Conservation (phyloP, 257 asterid species). For the Sherardia arvensis region DNA sequence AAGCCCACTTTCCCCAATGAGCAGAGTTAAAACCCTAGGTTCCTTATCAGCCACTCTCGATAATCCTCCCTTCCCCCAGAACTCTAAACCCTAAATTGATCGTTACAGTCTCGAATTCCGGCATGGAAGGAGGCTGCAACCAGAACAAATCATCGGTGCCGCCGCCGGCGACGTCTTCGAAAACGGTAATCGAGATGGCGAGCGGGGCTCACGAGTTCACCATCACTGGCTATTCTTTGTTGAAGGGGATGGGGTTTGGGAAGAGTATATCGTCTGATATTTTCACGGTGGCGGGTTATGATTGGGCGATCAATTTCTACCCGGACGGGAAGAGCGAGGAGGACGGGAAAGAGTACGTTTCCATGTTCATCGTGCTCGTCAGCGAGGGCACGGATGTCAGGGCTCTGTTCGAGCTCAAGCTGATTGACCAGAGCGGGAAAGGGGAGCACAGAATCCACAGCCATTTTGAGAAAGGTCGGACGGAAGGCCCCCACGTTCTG, state of each 20-base stretch:
- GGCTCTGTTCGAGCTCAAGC: slow-evolving; percentile 84
- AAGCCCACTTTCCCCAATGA: slow-evolving; percentile 11
- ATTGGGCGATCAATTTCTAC: slow-evolving; percentile 88
- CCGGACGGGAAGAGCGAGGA: slow-evolving; percentile 90
- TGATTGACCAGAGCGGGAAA: slow-evolving; percentile 85
- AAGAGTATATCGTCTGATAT: slow-evolving; percentile 67
- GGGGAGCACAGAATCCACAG: slow-evolving; percentile 86
- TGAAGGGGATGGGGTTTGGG: slow-evolving; percentile 82
- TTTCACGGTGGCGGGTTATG: slow-evolving; percentile 76
- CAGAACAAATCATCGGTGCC: slow-evolving; percentile 30
- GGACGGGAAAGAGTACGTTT: slow-evolving; percentile 70
- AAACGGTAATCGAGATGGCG: slow-evolving; percentile 62
- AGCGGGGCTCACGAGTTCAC: slow-evolving; percentile 77
- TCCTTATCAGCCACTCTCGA: neutral
- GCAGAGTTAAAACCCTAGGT: neutral
- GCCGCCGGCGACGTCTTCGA: slow-evolving; percentile 51
- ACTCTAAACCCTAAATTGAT: slow-evolving; percentile 22
- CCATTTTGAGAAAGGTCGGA: slow-evolving; percentile 87
- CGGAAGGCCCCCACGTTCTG: slow-evolving; percentile 81
- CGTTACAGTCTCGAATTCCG: neutral
- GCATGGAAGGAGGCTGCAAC: slow-evolving; percentile 55
- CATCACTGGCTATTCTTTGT: slow-evolving; percentile 70
- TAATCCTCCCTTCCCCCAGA: neutral
- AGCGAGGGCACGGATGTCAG: slow-evolving; percentile 80
- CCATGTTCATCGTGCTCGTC: slow-evolving; percentile 72